Conservation (phyloP, 495 filamentous ascomycete species). For the Endocarpon pusillum region DNA sequence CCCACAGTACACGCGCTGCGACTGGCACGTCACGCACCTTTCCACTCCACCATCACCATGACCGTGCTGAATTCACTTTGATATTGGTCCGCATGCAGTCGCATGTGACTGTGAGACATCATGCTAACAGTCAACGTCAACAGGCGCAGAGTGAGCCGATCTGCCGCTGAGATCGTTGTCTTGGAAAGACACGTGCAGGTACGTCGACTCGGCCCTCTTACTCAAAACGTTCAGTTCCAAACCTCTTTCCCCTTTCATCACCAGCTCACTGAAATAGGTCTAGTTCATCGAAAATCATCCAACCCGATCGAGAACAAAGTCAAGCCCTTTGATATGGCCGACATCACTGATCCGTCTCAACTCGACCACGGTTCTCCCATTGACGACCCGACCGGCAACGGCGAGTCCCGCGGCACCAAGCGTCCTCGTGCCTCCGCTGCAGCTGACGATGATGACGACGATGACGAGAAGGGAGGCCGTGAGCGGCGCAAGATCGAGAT, state of each 20-base stretch:
- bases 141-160: too few relatives aligned
- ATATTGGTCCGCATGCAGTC: too few relatives aligned
- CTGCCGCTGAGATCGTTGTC: too few relatives aligned
- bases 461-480: conserved; percentile 94
- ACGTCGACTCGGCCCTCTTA: conserved; percentile 1
- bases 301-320: background rate
- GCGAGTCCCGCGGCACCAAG: conserved; percentile 73
- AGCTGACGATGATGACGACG: conserved; percentile 92
- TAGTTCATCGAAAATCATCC: too few relatives aligned
- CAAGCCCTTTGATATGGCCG: conserved; percentile 11
- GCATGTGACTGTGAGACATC: too few relatives aligned
- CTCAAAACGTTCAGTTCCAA: background rate
- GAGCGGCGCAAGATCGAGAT: conserved; percentile 99
- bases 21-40: too few relatives aligned
- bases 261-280: too few relatives aligned
- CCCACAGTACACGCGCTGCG: too few relatives aligned
- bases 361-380: conserved; percentile 28
- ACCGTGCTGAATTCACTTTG: too few relatives aligned
- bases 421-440: conserved; percentile 63
- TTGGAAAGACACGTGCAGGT: too few relatives aligned
- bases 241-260: conserved; percentile 1
- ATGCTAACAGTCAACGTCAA: too few relatives aligned
- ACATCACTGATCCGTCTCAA: conserved; percentile 15
- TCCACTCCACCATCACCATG: too few relatives aligned
- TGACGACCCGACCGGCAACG: conserved; percentile 34